Base-by-base conservation (phyloP, 2,329 filamentous ascomycete genomes). In the Fusarium continuum region DNA sequence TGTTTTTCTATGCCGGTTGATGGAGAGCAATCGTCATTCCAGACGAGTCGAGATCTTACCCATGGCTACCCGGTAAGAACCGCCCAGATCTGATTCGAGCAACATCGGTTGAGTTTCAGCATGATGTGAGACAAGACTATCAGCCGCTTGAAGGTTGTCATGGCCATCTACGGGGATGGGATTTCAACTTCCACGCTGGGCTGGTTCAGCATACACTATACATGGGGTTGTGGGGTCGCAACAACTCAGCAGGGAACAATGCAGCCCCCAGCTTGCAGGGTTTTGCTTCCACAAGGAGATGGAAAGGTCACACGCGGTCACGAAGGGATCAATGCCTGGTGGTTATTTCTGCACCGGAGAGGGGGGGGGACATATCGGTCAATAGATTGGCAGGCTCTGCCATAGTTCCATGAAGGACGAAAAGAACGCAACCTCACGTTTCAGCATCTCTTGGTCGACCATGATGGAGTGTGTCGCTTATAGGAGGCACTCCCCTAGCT, bases 1-100 rank as follows among this genome's bases (percentile, higher is more conserved):
- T 16, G 41, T 44, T 55, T 59, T 55, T 55, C 50, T 23, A 50
- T 53, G 51, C 44, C 41, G 52, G 46, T 43, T 20, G 56, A 56
- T 43, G 38, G 49, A 47, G 46, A 45, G 43, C 25, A 48, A 39
- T 36, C 23, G 28, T 20, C 22, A 44, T 59, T 43, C 45, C 28
- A 46, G 57, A 57, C 23, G 39, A 53, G 44, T 36, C 31, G 50
- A 48, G 31, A 19, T 28, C 17, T 49, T 47, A 35, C 20, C 28
- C 28, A 47, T 34, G 32, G 38, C 31, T 22, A 51, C 62, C 59
- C 57, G 47, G 28, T 23, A 38, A 43, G 44, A 17, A 47, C 61
- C 28, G 35, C 32, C 39, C 22, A 25, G n/a, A 38, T 43, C 45
- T 46, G 13, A 35, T 28, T 47, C 22, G 32, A 23, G 22, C 28